phyloP scores from a whole-genome alignment of 129 eudicot species.

The Artemisia tridentata region DNA sequence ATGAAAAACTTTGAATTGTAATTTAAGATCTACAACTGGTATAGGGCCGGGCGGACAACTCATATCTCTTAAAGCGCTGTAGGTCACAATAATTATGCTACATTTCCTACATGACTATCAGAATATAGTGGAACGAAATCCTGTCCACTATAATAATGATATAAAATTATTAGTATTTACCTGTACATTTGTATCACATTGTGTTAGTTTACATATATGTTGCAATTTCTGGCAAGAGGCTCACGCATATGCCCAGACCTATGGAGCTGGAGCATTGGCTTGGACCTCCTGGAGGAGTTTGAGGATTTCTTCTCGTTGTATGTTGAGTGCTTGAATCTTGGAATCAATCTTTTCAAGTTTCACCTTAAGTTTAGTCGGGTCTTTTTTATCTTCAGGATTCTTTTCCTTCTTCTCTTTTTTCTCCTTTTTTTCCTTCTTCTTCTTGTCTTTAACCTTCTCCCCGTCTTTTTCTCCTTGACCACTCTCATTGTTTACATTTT shows the following conservation, averaged over 20 bases:
- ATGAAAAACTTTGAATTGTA: constrained; percentile 24
- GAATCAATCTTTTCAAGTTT: constrained; percentile 56
- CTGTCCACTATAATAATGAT: not conserved
- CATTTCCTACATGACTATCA: constrained; percentile 1
- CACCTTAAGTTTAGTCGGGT: constrained; percentile 49
- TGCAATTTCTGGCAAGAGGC: constrained; percentile 8
- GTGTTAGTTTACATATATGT: constrained; percentile 8
- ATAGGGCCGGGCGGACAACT: not conserved
- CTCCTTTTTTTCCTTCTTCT: constrained; percentile 40
- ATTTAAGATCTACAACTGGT: not conserved
- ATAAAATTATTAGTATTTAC: not conserved
- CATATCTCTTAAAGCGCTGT: not conserved
- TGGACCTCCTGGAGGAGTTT: constrained; percentile 43
- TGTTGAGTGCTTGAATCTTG: constrained; percentile 45
- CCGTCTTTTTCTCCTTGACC: constrained; percentile 34
- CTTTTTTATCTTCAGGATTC: constrained; percentile 61
- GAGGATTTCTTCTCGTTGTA: constrained; percentile 57
- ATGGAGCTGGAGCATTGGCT: constrained; percentile 32
- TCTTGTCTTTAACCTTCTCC: constrained; percentile 46
- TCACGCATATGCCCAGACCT: not conserved
- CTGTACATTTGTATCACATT: not conserved
- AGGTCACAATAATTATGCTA: not conserved
- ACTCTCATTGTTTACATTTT: constrained; percentile 22
- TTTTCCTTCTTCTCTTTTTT: constrained; percentile 57
- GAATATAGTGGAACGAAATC: not conserved